phyloP scores from a whole-genome alignment of 148 eudicot genomes.

The Vaccinium vitisidaea region DNA sequence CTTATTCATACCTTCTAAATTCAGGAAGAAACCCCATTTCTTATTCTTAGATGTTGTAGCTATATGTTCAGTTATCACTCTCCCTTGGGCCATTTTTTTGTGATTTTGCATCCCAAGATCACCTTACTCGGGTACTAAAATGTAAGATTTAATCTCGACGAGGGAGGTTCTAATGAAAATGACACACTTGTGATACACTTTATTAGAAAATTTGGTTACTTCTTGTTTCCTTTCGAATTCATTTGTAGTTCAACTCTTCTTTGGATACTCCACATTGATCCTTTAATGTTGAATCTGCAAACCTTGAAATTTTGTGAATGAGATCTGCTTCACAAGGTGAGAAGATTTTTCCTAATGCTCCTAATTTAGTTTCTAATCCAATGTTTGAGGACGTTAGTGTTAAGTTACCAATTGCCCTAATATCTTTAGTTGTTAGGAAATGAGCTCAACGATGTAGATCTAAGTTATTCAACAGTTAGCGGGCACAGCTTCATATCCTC shows the following conservation, averaged over 20 bases:
- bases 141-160: background rate
- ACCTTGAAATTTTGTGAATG: no score
- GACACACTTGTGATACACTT: background rate
- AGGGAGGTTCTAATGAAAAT: background rate
- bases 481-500: no score
- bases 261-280: background rate
- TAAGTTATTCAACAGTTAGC: no score
- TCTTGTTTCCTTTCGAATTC: background rate
- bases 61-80: no score
- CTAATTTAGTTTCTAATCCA: no score
- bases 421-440: no score
- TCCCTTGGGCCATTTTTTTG: background rate
- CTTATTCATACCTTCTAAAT: conserved; percentile 30
- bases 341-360: no score
- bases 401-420: no score
- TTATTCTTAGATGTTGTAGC: background rate
- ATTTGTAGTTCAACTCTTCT: background rate
- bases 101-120: background rate
- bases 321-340: no score
- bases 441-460: no score
- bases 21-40: background rate
- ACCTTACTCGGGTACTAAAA: background rate
- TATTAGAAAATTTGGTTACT: background rate
- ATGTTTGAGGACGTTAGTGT: no score
- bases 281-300: background rate